Evolutionary conservation across 352 stramenopile species (phyloP).

Genomic region (Phytophthora pistaciae): DNA sequence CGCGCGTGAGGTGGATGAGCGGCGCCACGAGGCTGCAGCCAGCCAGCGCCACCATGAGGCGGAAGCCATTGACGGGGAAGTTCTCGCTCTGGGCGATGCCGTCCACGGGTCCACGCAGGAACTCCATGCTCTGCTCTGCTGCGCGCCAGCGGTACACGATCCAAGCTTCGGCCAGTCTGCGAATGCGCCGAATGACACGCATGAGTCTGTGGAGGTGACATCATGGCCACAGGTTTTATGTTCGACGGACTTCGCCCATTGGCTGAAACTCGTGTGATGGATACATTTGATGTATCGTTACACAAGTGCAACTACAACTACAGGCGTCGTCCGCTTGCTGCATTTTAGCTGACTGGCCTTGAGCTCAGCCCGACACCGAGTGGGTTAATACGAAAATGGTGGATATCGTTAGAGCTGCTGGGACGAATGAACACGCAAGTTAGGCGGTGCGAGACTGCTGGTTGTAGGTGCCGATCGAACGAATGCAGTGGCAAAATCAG

Average conservation of each 20-base stretch:
- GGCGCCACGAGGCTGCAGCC: conserved; percentile 75
- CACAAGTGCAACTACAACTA: conserved; percentile 28
- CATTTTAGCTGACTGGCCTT: neutral
- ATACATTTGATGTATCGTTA: conserved; percentile 6
- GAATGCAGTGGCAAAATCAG: no score
- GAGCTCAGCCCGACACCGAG: neutral
- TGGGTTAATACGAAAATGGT: neutral
- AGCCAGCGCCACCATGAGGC: conserved; percentile 77
- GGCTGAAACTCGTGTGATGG: conserved; percentile 30
- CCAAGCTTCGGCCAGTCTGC: conserved; percentile 18
- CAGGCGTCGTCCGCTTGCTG: conserved; percentile 7
- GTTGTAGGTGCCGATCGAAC: no score
- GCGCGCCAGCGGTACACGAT: conserved; percentile 26
- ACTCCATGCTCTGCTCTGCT: conserved; percentile 50
- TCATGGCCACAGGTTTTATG: conserved; percentile 32
- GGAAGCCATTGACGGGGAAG: conserved; percentile 83
- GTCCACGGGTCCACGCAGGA: conserved; percentile 75
- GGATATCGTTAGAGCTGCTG: no score
- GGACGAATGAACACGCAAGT: no score
- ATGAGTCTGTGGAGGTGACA: conserved; percentile 1
- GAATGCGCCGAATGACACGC: conserved; percentile 39
- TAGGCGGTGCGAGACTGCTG: no score
- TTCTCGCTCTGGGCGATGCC: conserved; percentile 69
- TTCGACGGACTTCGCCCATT: conserved; percentile 34
- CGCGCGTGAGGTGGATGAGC: conserved; percentile 63